Evolutionary conservation across 495 filamentous ascomycete species (phyloP).

Genomic region (Neurospora tetrasperma): DNA sequence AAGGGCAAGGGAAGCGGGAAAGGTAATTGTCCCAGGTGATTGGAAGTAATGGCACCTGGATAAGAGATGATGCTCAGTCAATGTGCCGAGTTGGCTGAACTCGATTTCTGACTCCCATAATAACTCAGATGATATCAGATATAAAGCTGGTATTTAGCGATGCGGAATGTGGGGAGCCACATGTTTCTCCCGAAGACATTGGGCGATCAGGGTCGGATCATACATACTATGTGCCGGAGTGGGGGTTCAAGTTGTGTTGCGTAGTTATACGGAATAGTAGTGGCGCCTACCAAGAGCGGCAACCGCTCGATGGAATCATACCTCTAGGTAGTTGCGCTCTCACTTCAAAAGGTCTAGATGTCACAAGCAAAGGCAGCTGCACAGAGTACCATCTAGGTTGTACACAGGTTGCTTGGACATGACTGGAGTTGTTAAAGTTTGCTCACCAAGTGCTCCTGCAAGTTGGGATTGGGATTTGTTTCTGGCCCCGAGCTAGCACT

Average conservation of each 20-base stretch:
- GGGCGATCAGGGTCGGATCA: neutral
- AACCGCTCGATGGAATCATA: neutral
- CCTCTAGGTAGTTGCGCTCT: neutral
- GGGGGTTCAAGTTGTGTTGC: neutral
- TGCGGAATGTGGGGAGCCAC: conserved; percentile 3
- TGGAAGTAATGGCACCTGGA: too few relatives aligned
- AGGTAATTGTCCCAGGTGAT: too few relatives aligned
- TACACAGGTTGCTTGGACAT: neutral
- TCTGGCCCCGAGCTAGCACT: neutral
- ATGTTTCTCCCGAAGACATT: neutral
- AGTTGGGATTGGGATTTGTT: neutral
- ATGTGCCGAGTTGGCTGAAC: too few relatives aligned
- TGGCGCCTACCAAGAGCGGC: neutral
- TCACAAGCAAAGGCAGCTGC: neutral
- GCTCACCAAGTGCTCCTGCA: neutral
- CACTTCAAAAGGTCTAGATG: neutral
- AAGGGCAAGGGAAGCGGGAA: too few relatives aligned
- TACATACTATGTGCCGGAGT: neutral
- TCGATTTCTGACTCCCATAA: too few relatives aligned
- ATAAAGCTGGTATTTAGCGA: too few relatives aligned
- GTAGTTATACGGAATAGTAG: neutral
- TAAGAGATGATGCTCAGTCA: too few relatives aligned
- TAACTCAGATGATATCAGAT: too few relatives aligned
- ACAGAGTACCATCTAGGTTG: neutral
- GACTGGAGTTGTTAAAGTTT: neutral